phyloP scores from a whole-genome alignment of 2,329 filamentous ascomycete genomes.

The Microsporum canis region DNA sequence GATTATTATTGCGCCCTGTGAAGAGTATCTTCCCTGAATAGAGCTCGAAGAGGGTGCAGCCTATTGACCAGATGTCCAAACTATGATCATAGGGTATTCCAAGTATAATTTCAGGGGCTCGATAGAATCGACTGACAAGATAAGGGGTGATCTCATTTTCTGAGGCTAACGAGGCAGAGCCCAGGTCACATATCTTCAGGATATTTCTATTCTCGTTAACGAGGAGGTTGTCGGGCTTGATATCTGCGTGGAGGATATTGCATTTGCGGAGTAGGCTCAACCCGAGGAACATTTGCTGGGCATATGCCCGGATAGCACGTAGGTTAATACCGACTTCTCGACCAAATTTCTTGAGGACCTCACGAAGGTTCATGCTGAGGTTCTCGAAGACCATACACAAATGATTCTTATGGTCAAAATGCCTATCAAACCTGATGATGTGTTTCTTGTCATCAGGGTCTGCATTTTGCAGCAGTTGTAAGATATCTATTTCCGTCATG shows the following conservation, averaged over 20 bases:
- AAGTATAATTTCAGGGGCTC: slow-evolving; percentile 91
- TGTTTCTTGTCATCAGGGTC: slow-evolving; percentile 87
- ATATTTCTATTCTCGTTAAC: slow-evolving; percentile 73
- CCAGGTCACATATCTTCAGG: slow-evolving; percentile 91
- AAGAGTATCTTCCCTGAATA: slow-evolving; percentile 98
- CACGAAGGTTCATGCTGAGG: slow-evolving; percentile 78
- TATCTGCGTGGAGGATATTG: slow-evolving; percentile 86
- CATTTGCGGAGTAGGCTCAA: slow-evolving; percentile 80
- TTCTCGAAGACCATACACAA: slow-evolving; percentile 97
- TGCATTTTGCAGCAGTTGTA: slow-evolving; percentile 73
- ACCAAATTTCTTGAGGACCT: slow-evolving; percentile 90
- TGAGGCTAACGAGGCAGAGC: slow-evolving; percentile 83
- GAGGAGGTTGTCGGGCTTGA: slow-evolving; percentile 96
- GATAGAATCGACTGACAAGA: slow-evolving; percentile 92
- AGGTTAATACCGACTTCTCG: slow-evolving; percentile 89
- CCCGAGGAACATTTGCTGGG: slow-evolving; percentile 86
- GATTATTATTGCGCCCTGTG: slow-evolving; percentile 89
- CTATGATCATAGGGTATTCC: slow-evolving; percentile 93
- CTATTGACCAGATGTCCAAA: slow-evolving; percentile 96
- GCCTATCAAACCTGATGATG: slow-evolving; percentile 72
- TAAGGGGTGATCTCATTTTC: slow-evolving; percentile 92
- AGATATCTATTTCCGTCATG: slow-evolving; percentile 84
- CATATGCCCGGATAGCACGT: slow-evolving; percentile 74
- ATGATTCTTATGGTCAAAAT: slow-evolving; percentile 90
- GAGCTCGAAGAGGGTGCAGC: slow-evolving; percentile 91